Evolutionary conservation across 176 grass and related monocot genomes (phyloP).

Genomic region (Musa acuminata): DNA sequence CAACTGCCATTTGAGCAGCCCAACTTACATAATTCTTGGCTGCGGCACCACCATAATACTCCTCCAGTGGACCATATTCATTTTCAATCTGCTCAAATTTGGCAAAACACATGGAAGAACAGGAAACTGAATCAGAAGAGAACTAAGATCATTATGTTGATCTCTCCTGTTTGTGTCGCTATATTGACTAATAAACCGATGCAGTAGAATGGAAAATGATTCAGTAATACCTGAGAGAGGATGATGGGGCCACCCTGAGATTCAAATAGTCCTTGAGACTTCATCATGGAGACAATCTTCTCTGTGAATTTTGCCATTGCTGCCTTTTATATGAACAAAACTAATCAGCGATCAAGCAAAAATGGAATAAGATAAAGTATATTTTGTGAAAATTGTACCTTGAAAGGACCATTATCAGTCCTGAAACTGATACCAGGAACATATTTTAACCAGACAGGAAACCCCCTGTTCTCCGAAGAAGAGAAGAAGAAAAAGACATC

Average conservation of each 20-base stretch:
- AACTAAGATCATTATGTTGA: background rate
- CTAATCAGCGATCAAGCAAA: background rate
- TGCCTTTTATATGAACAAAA: constrained; percentile 21
- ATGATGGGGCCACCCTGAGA: constrained; percentile 87
- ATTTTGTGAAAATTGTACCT: constrained; percentile 31
- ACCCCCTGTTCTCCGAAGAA: constrained; percentile 47
- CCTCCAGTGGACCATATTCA: constrained; percentile 74
- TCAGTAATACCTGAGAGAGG: constrained; percentile 59
- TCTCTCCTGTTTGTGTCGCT: background rate
- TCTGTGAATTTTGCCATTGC: constrained; percentile 67
- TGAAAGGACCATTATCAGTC: constrained; percentile 85
- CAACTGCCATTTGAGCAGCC: constrained; percentile 84
- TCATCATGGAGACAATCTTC: constrained; percentile 90
- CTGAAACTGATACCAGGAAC: constrained; percentile 83
- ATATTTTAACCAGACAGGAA: constrained; percentile 96
- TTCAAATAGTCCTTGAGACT: constrained; percentile 65
- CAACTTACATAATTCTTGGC: constrained; percentile 63
- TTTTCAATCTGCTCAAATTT: constrained; percentile 54
- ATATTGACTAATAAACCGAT: background rate
- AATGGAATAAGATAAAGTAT: background rate
- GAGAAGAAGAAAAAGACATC: background rate
- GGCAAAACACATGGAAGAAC: too few relatives aligned
- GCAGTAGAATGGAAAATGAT: background rate
- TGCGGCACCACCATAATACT: constrained; percentile 25
- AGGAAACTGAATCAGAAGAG: too few relatives aligned